Percentiles rank a stretch among this genome's conserved stretches.
Conservation (phyloP, 164 flowering plant species). For the Tinospora cordifolia region DNA sequence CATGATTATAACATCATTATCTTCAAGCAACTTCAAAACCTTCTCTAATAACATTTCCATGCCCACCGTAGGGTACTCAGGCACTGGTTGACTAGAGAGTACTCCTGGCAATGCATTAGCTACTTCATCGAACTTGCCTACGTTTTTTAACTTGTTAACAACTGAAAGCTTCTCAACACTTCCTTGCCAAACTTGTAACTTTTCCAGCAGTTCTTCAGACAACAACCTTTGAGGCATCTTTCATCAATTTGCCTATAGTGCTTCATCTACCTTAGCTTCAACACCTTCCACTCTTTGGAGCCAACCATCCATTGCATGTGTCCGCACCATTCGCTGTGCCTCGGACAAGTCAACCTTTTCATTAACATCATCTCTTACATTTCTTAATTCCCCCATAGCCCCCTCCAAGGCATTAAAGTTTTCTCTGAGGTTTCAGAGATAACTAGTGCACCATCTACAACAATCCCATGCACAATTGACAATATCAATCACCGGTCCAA, state of each 20-base stretch:
- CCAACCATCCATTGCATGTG: constrained; percentile 14
- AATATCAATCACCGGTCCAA: too few relatives aligned
- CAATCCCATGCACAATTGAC: too few relatives aligned
- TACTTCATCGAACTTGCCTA: background rate
- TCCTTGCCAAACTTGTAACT: constrained; percentile 5
- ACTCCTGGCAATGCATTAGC: background rate
- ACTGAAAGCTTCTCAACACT: background rate
- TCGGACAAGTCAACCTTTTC: constrained; percentile 6
- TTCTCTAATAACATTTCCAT: background rate
- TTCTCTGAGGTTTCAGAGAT: background rate
- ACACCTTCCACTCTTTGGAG: background rate
- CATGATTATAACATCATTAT: constrained; percentile 12
- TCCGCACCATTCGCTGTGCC: constrained; percentile 1
- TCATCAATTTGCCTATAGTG: background rate
- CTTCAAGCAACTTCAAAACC: background rate
- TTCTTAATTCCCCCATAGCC: constrained; percentile 1
- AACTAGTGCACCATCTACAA: too few relatives aligned
- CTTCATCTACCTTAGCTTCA: constrained; percentile 3
- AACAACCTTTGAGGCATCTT: background rate
- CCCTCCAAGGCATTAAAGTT: background rate
- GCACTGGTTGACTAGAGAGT: background rate
- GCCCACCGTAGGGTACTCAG: background rate
- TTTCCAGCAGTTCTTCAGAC: background rate
- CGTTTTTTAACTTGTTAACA: background rate
- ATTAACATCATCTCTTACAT: constrained; percentile 5